Percentiles rank a stretch among this genome's conserved stretches.
Evolutionary conservation across 1,284 basidiomycete genomes (phyloP).

Genomic region (Tetrapyrgos nigripes): DNA sequence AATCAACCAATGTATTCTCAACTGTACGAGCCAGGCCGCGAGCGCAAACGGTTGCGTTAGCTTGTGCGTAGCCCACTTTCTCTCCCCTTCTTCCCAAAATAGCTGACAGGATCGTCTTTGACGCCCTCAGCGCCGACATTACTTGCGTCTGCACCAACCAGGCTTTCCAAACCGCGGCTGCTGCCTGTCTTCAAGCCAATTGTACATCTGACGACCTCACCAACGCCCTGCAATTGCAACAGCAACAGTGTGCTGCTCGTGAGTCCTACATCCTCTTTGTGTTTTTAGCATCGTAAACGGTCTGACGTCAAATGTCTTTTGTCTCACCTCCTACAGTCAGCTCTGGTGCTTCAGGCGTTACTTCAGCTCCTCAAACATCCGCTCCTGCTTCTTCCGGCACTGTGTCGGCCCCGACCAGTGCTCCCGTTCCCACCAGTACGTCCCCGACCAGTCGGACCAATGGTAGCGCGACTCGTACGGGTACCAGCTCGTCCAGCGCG

Average conservation of each 20-base stretch:
- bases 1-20: background rate
- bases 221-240: background rate
- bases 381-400: too few species aligned
- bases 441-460: too few species aligned
- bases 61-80: background rate
- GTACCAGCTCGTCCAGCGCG: too few species aligned
- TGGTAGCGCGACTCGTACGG: too few species aligned
- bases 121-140: background rate
- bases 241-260: background rate
- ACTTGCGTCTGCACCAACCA: conserved; percentile 1
- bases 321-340: too few species aligned
- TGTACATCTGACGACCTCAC: background rate
- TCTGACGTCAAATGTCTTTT: too few species aligned
- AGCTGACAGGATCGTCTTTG: background rate
- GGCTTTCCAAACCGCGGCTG: background rate
- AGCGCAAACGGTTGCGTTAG: background rate
- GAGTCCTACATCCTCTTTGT: background rate
- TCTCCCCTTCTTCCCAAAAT: background rate
- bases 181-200: background rate
- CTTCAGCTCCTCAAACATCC: too few species aligned
- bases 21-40: background rate
- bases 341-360: too few species aligned
- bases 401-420: too few species aligned
- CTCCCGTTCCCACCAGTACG: too few species aligned
- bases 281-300: too few species aligned